Evolutionary conservation across 768 basidiomycete species (phyloP), one percentile per base, ranked within the genome.

Genomic region (Podaxis carcinomalis): DNA sequence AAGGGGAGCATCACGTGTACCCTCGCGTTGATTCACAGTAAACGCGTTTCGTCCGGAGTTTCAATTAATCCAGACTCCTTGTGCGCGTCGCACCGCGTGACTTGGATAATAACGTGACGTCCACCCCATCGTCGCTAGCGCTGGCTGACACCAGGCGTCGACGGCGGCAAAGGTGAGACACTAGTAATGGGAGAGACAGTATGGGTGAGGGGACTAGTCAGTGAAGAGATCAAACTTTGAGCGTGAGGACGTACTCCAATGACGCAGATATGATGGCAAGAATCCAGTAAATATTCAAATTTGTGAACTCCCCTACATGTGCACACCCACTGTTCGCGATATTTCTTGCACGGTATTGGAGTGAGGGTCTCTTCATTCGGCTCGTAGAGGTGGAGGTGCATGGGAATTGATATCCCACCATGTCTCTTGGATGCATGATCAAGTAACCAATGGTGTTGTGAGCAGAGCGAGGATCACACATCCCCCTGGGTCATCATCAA

Each of bases 41-140:
- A 80, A 79, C 78, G 76, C 76, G 77, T 77, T 78, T 75, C 57
- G 61, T 46, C 66, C 75, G 74, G 74, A 74, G 76, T 65, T 70
- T 68, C 4, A 68, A 73, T 56, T 62, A 39, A 42, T 55, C 28
- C 42, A 52, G 62, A 66, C 72, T 72, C 75, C 74, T 73, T 68
- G 19, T 66, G 69, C 63, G 65, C 55, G 66, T 73, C 74, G 71
- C 71, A 72, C 66, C 69, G 25, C 46, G 72, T 75, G 74, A 77
- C 72, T 19, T n/a, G 69, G 55, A 42, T 53, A n/a, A 62, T 56
- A 59, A 67, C 49, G 56, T 57, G 56, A 57, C 4, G 32, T 47
- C 56, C 6, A 44, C 42, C 42, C 40, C 42, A 16, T n/a, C 4
- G 9, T 44, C 19, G 42, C 42, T 6, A 19, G 19, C 42, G n/a